phyloP scores from a whole-genome alignment of 2,329 filamentous ascomycete species.

The Aspergillus piperis region DNA sequence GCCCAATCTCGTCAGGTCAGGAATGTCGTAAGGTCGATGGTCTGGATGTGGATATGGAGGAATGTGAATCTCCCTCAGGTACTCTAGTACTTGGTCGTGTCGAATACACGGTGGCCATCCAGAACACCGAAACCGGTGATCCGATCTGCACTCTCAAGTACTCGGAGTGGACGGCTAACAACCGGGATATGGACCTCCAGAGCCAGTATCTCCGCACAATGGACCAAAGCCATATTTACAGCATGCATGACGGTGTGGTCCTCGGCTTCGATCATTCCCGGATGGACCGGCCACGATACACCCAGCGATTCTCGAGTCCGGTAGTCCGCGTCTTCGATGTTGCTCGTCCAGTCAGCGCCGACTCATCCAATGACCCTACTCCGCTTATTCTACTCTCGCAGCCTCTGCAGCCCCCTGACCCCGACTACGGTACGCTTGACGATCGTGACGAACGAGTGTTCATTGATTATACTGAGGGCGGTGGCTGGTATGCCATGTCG shows the following conservation, averaged over 20 bases:
- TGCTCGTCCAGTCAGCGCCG: slow-evolving; percentile 69
- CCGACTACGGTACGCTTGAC: slow-evolving; percentile 45
- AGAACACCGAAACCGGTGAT: slow-evolving; percentile 70
- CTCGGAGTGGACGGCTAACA: slow-evolving; percentile 93
- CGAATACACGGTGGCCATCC: slow-evolving; percentile 87
- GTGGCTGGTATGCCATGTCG: slow-evolving; percentile 92
- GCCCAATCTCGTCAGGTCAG: slow-evolving; percentile 68
- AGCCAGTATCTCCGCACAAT: slow-evolving; percentile 77
- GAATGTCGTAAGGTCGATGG: slow-evolving; percentile 73
- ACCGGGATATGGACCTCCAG: slow-evolving; percentile 81
- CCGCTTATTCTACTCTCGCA: slow-evolving; percentile 85
- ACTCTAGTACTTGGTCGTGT: slow-evolving; percentile 82
- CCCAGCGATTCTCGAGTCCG: slow-evolving; percentile 70
- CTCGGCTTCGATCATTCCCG: slow-evolving; percentile 73
- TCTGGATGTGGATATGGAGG: slow-evolving; percentile 62
- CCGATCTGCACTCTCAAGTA: slow-evolving; percentile 88
- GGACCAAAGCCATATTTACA: slow-evolving; percentile 87
- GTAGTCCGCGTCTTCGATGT: slow-evolving; percentile 90
- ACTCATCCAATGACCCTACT: slow-evolving; percentile 60
- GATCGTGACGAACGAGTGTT: slow-evolving; percentile 70
- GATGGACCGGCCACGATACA: slow-evolving; percentile 61
- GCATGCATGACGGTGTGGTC: slow-evolving; percentile 79
- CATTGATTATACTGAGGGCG: slow-evolving; percentile 81
- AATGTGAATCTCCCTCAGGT: slow-evolving; percentile 72
- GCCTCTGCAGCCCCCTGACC: slow-evolving; percentile 64